Conservation (phyloP, 1,284 basidiomycete species). For the Pyrrhoderma lamaoense region DNA sequence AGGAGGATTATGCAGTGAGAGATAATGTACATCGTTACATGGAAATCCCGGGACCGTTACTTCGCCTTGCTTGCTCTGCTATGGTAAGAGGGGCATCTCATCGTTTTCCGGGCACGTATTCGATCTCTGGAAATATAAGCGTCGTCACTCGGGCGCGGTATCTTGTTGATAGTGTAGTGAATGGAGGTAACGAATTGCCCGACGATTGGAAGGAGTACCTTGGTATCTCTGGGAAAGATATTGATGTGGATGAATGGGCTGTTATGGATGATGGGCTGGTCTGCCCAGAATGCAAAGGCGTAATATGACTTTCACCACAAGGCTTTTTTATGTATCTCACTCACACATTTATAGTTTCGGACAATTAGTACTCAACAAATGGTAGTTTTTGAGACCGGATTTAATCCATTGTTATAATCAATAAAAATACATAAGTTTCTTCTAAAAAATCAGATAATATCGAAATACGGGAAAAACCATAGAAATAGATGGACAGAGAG, state of each 20-base stretch:
- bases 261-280: conserved; percentile 8
- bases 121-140: conserved; percentile 9
- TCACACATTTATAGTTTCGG: too few relatives aligned
- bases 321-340: too few relatives aligned
- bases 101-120: not conserved
- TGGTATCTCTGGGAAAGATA: not conserved
- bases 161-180: not conserved
- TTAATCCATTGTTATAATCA: too few relatives aligned
- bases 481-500: too few relatives aligned
- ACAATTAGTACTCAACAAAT: too few relatives aligned
- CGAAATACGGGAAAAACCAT: too few relatives aligned
- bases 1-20: not conserved
- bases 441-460: too few relatives aligned
- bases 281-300: conserved; percentile 10
- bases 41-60: conserved; percentile 3
- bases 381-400: too few relatives aligned
- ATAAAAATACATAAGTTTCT: too few relatives aligned
- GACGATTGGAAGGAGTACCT: conserved; percentile 1
- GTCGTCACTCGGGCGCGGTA: conserved; percentile 8
- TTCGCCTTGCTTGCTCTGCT: conserved; percentile 14
- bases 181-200: not conserved
- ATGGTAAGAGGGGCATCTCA: conserved; percentile 8
- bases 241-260: conserved; percentile 1
- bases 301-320: too few relatives aligned
- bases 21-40: not conserved